These are phyloP conservation scores for Wallacemonas sp. DNA, from an alignment of 208 protist species.

Conservation along the genomic window DNA sequence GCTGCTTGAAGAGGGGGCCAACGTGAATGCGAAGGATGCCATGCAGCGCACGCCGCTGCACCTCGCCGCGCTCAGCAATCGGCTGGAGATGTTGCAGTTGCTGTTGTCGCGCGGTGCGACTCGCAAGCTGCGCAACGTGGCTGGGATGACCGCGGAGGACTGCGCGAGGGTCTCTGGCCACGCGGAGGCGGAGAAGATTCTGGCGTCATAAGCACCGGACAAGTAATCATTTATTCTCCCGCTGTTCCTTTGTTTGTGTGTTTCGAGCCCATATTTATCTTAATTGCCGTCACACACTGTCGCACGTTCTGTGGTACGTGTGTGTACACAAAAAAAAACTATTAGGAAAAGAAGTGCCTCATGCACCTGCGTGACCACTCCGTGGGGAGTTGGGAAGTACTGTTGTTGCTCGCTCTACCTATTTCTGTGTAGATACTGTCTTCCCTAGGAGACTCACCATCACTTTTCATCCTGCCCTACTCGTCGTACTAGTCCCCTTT, in stretches of 20 bases:
- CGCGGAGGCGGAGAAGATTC: conserved; percentile 31
- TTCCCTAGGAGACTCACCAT: too few species aligned
- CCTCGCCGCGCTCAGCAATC: conserved; percentile 59
- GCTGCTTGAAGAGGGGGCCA: conserved; percentile 71
- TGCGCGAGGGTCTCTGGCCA: conserved; percentile 50
- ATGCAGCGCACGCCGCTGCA: conserved; percentile 79
- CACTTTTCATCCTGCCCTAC: too few species aligned
- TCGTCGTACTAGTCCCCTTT: not conserved
- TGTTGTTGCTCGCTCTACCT: too few species aligned
- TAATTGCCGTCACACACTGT: too few species aligned
- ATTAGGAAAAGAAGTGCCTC: too few species aligned
- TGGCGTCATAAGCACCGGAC: conserved; percentile 19
- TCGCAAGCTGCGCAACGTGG: conserved; percentile 61
- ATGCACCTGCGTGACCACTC: too few species aligned
- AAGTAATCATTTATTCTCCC: too few species aligned
- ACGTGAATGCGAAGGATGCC: conserved; percentile 65
- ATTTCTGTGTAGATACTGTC: too few species aligned
- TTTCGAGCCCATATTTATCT: too few species aligned
- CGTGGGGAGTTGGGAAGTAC: too few species aligned
- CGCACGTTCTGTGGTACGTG: too few species aligned
- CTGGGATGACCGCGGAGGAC: conserved; percentile 53
- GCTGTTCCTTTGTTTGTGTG: not conserved
- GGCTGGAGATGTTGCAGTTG: conserved; percentile 31
- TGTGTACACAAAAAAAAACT: too few species aligned
- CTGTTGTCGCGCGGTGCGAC: conserved; percentile 56